Evolutionary conservation across 257 asterid species (phyloP), one percentile per base, ranked within the genome.

Genomic region (Linaria vulgaris): DNA sequence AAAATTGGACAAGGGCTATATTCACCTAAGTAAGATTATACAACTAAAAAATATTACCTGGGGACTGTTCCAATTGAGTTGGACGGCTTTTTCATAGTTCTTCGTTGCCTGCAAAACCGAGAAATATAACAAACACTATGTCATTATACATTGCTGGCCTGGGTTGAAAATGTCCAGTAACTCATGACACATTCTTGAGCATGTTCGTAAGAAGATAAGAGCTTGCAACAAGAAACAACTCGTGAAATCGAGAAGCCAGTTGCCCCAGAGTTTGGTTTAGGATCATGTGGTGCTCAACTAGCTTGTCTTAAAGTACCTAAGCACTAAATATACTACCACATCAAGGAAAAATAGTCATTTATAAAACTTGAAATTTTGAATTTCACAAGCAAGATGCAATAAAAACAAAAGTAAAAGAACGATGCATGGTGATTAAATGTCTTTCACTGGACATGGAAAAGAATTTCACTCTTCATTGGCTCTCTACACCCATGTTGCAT

Each of bases 21-120:
- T 44, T 71, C 44, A 49, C 37, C 50, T 63, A 24, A 24, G 19
- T 57, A 38, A 24, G 74, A 60, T 61, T 46, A 54, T 56, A 51
- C 58, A 34, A 66, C 63, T 38, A 12, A 62, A 51, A 41, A 75
- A 21, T 21, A 12, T 77, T 81, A 94, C 99, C 97, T 90, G 99
- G 61, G 97, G 97, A 78, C 97, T 94, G 80, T 94, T 94, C 99
- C 99, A 94, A 64, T 88, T 90, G 73, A 94, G 99, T 71, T 90
- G 90, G 52, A 94, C 96, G 47, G 99, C 97, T 76, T 85, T 94
- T 67, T 90, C 97, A 61, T 94, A 94, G 50, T 94, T 88, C 69
- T 79, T 86, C 60, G 97, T 84, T 43, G 99, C 97, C 99, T 94
- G 90, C n/a, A 66, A 78, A 67, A 75, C 54, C 22, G 66, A 61